phyloP scores from a whole-genome alignment of 768 basidiomycete genomes.

The Floccularia luteovirens region DNA sequence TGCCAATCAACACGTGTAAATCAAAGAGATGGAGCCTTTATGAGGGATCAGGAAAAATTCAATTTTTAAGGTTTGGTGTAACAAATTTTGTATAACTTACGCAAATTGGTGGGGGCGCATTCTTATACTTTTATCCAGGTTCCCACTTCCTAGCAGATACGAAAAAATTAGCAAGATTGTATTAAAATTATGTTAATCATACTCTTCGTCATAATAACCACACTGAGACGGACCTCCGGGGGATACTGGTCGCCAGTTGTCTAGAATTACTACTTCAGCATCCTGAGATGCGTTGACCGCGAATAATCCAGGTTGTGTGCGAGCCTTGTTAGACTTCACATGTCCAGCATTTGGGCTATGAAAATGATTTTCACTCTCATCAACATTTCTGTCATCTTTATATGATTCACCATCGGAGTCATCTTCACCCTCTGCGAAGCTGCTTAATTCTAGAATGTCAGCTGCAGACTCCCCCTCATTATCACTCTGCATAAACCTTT shows the following conservation, averaged over 20 bases:
- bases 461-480: conserved; percentile 18
- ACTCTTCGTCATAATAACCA: conserved; percentile 30
- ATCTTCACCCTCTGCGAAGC: conserved; percentile 6
- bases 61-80: too few species aligned
- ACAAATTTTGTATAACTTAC: too few species aligned
- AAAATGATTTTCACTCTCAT: background rate
- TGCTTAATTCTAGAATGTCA: conserved; percentile 11
- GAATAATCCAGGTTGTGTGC: background rate
- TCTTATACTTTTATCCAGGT: conserved; percentile 5
- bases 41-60: too few species aligned
- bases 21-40: too few species aligned
- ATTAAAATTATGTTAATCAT: conserved; percentile 17
- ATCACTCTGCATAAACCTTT: conserved; percentile 35
- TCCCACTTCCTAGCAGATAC: background rate
- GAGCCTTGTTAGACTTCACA: too few species aligned
- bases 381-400: conserved; percentile 3
- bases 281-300: conserved; percentile 7
- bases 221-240: conserved; percentile 15
- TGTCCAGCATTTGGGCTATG: background rate
- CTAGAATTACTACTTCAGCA: conserved; percentile 28
- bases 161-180: background rate
- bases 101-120: too few species aligned
- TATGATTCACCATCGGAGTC: conserved; percentile 5
- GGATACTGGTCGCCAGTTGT: conserved; percentile 36
- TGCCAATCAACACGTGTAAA: too few species aligned